Evolutionary conservation across 345 rosid genomes (phyloP), one percentile per base, ranked within the genome.

Genomic region (Lumnitzera racemosa): DNA sequence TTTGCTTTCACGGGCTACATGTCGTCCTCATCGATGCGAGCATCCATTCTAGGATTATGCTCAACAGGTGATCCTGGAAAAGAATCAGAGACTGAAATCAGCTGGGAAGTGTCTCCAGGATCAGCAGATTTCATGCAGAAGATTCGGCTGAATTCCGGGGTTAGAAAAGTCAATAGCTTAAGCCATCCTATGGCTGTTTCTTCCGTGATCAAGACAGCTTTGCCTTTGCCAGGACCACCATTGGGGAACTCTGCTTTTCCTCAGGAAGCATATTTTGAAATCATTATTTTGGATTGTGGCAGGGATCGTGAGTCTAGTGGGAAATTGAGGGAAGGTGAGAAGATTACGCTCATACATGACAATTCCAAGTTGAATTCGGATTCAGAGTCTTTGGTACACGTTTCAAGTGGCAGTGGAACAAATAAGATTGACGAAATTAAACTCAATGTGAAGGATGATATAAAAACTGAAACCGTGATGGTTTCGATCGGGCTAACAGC

Each of bases 181-280:
- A 16, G 51, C 51, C 57, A 51, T 3, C 55, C 73, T 7, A 66
- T 73, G 69, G 65, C 78, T 29, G 87, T 78, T 58, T 65, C 83
- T 51, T 75, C 89, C 16, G 87, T 82, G 67, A 80, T 92, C 46
- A 85, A 81, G 65, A 80, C 86, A 25, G 78, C 86, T 66, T 53
- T 87, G 74, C 98, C 98, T 53, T 65, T 92, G 54, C 98, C 98
- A 4, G 96, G 96, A 47, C 98, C 96, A 58, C 88, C 84, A 14
- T 65, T 91, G 55, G 75, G 83, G n/a, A 82, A 58, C 50, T 82
- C 82, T n/a, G 78, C 89, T 61, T 92, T 92, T 25, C 96, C 96
- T 24, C 96, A 83, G 64, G 98, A 89, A 49, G 96, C 96, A 47
- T 92, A 87, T 73, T 89, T 92, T 64, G 98, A 89, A 78, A 77